These are phyloP conservation scores for Verruconis gallopava DNA, from an alignment of 2,329 filamentous ascomycete species.

Conservation along the genomic window DNA sequence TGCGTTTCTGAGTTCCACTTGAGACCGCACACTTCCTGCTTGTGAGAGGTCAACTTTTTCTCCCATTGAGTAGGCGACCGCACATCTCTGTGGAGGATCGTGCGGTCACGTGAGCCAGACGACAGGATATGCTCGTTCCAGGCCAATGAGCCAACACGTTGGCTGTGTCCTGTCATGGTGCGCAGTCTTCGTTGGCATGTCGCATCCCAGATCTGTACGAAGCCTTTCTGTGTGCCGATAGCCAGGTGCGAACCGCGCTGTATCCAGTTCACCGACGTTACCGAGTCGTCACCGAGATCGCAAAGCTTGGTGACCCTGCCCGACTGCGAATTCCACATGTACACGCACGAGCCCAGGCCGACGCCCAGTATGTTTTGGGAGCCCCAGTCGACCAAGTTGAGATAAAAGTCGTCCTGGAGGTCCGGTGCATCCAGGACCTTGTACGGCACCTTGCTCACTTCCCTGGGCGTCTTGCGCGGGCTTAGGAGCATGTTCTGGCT, in stretches of 20 bases:
- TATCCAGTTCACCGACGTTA: conserved; percentile 97
- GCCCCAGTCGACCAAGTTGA: conserved; percentile 96
- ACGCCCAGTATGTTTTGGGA: conserved; percentile 90
- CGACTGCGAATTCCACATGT: conserved; percentile 93
- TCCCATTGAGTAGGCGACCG: conserved; percentile 84
- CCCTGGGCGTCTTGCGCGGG: conserved; percentile 73
- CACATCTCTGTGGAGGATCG: conserved; percentile 93
- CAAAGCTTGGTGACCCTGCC: conserved; percentile 90
- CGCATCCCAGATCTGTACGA: conserved; percentile 97
- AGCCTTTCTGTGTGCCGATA: conserved; percentile 85
- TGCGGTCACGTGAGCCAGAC: conserved; percentile 82
- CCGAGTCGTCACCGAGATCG: conserved; percentile 80
- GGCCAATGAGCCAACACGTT: conserved; percentile 80
- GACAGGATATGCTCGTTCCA: conserved; percentile 98
- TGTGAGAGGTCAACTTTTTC: conserved; percentile 78
- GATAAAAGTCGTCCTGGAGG: conserved; percentile 91
- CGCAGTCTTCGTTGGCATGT: conserved; percentile 71
- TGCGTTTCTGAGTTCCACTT: conserved; percentile 96
- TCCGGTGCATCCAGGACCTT: conserved; percentile 96
- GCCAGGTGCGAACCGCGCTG: conserved; percentile 92
- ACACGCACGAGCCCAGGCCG: conserved; percentile 82
- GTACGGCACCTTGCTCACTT: conserved; percentile 91
- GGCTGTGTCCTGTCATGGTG: conserved; percentile 95
- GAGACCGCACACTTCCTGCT: conserved; percentile 93
- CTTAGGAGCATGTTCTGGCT: conserved; percentile 90